Evolutionary conservation across 2,329 filamentous ascomycete species (phyloP).

Genomic region (Balansia obtecta): DNA sequence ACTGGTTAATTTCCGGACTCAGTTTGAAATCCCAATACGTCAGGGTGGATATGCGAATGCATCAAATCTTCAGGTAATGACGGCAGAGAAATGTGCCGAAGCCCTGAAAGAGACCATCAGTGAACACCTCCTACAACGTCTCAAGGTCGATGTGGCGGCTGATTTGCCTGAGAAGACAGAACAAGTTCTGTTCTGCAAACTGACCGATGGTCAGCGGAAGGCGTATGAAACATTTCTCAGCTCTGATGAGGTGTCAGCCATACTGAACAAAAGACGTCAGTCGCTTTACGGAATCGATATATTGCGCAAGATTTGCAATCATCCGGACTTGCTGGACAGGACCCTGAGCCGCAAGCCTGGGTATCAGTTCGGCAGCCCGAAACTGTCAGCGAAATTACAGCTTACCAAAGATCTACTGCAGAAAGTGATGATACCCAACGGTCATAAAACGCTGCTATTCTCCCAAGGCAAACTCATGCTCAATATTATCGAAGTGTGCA

Average conservation of each 20-base stretch:
- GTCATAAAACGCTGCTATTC: conserved; percentile 88
- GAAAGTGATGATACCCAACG: conserved; percentile 71
- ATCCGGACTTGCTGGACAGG: conserved; percentile 75
- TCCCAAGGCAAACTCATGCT: conserved; percentile 92
- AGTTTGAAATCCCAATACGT: conserved; percentile 90
- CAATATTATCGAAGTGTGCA: conserved; percentile 78
- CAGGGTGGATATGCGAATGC: conserved; percentile 93
- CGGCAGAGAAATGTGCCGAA: conserved; percentile 85
- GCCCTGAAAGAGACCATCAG: conserved; percentile 89
- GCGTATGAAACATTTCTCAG: conserved; percentile 71
- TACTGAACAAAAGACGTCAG: conserved; percentile 61
- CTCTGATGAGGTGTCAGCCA: conserved; percentile 77
- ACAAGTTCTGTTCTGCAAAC: conserved; percentile 88
- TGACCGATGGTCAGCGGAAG: conserved; percentile 63
- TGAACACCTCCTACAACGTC: conserved; percentile 80
- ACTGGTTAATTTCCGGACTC: conserved; percentile 75
- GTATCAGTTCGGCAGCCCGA: conserved; percentile 66
- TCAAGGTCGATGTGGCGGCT: conserved; percentile 87
- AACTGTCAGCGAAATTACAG: conserved; percentile 89
- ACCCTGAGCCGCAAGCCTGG: conserved; percentile 39
- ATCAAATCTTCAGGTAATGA: conserved; percentile 86
- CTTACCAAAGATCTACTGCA: conserved; percentile 79
- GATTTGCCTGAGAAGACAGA: conserved; percentile 94
- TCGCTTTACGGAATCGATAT: conserved; percentile 85
- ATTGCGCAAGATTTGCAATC: conserved; percentile 92